Percentiles rank a stretch among this genome's conserved stretches.
phyloP scores from a whole-genome alignment of 192 early-diverging fungal species.

The Phlyctochytrium arcticum region DNA sequence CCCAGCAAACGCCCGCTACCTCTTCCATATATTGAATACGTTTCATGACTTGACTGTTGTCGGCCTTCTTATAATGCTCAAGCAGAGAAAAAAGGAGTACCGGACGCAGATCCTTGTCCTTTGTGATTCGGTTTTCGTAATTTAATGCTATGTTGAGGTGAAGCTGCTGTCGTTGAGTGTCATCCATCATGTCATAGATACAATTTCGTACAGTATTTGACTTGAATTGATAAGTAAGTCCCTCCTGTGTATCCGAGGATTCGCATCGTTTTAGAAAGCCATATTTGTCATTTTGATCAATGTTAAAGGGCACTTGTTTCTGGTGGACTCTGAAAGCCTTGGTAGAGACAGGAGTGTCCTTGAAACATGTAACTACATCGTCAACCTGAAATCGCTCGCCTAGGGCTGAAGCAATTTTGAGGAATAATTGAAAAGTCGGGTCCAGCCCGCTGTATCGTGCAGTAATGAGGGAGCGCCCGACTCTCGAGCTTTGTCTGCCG shows the following conservation, averaged over 20 bases:
- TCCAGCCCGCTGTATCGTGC: conserved; percentile 53
- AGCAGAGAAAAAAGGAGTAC: conserved; percentile 37
- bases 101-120: conserved; percentile 24
- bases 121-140: conserved; percentile 40
- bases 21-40: conserved; percentile 38
- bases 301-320: conserved; percentile 8
- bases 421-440: conserved; percentile 46
- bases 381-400: conserved; percentile 48
- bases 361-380: conserved; percentile 44
- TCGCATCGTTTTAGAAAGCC: conserved; percentile 36
- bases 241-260: conserved; percentile 27
- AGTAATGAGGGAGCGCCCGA: conserved; percentile 43
- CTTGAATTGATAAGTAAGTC: conserved; percentile 35
- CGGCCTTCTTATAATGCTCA: conserved; percentile 47
- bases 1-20: conserved; percentile 37
- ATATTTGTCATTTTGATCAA: conserved; percentile 44
- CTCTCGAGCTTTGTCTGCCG: too few species aligned
- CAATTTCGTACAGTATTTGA: conserved; percentile 47
- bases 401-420: conserved; percentile 50
- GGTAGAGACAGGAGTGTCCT: conserved; percentile 10
- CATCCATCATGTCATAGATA: conserved; percentile 48
- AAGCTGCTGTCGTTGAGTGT: conserved; percentile 43
- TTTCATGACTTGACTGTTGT: conserved; percentile 27
- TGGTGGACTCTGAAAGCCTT: conserved; percentile 18
- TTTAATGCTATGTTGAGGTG: conserved; percentile 40